Evolutionary conservation across 306 rosid species (phyloP).

Genomic region (Biancaea sappan): DNA sequence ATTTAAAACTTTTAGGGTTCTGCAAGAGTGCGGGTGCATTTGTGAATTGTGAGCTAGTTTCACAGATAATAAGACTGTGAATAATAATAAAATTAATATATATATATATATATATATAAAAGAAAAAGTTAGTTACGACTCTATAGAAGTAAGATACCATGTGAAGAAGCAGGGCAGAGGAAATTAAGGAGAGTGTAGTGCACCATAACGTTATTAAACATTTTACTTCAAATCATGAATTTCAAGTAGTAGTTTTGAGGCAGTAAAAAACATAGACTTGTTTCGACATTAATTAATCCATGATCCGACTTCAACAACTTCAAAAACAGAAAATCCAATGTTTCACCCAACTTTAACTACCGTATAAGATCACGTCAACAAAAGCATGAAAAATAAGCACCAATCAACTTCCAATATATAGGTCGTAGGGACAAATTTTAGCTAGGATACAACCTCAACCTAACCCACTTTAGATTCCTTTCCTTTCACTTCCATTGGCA

Average conservation of each 20-base stretch:
- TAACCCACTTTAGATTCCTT: constrained; percentile 26
- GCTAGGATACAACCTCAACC: constrained; percentile 41
- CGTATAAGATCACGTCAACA: constrained; percentile 33
- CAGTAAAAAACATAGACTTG: constrained; percentile 16
- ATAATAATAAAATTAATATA: too few relatives aligned
- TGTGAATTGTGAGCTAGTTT: too few relatives aligned
- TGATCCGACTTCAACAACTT: not conserved
- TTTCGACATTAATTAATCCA: not conserved
- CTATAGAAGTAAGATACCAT: too few relatives aligned
- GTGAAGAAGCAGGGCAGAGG: not conserved
- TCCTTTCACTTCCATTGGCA: not conserved
- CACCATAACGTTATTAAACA: not conserved
- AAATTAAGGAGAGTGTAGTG: not conserved
- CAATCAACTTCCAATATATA: constrained; percentile 24
- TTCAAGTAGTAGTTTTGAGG: constrained; percentile 10
- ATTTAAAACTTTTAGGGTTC: too few relatives aligned
- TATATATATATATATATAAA: too few relatives aligned
- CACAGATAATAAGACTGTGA: too few relatives aligned
- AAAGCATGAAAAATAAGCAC: constrained; percentile 31
- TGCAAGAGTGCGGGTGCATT: too few relatives aligned
- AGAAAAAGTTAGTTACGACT: not conserved
- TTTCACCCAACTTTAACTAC: constrained; percentile 43
- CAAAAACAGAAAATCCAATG: constrained; percentile 9
- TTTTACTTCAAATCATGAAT: not conserved
- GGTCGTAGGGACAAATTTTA: constrained; percentile 19